Evolutionary conservation across 1,284 basidiomycete species (phyloP).

Genomic region (Rugosomyces carneus): DNA sequence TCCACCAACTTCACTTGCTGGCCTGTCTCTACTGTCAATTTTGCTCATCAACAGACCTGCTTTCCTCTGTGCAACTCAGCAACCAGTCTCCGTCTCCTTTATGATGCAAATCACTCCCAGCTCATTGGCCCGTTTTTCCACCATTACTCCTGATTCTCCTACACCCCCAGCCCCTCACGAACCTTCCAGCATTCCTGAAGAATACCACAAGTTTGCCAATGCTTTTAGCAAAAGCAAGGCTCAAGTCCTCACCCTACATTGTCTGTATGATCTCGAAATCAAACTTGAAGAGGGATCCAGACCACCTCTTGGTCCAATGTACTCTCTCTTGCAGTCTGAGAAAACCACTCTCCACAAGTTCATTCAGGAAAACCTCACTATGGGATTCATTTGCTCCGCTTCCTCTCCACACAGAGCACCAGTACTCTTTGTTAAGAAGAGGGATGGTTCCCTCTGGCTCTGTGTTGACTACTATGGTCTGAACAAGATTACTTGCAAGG

Average conservation of each 20-base stretch:
- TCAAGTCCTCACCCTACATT: conserved; percentile 22
- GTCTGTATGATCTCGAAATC: conserved; percentile 20
- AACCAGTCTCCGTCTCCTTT: too few species aligned
- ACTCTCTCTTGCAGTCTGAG: conserved; percentile 18
- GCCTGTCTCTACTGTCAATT: too few species aligned
- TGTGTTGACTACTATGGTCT: conserved; percentile 39
- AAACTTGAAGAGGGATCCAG: conserved; percentile 18
- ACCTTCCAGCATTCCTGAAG: neutral
- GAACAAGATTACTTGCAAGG: conserved; percentile 33
- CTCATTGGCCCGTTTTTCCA: too few species aligned
- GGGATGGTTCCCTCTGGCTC: conserved; percentile 29
- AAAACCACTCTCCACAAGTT: conserved; percentile 8
- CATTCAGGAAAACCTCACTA: conserved; percentile 12
- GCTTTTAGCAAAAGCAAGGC: conserved; percentile 23
- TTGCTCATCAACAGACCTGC: too few species aligned
- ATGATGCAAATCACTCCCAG: too few species aligned
- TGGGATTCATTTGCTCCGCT: conserved; percentile 10
- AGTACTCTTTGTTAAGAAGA: conserved; percentile 27
- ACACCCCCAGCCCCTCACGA: neutral
- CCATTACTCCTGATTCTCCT: too few species aligned
- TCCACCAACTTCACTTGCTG: too few species aligned
- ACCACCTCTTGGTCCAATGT: conserved; percentile 20
- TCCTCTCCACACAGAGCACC: conserved; percentile 12
- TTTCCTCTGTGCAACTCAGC: too few species aligned
- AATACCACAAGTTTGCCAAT: neutral